Evolutionary conservation across 1,284 basidiomycete genomes (phyloP).

Genomic region (Puccinia coronata): DNA sequence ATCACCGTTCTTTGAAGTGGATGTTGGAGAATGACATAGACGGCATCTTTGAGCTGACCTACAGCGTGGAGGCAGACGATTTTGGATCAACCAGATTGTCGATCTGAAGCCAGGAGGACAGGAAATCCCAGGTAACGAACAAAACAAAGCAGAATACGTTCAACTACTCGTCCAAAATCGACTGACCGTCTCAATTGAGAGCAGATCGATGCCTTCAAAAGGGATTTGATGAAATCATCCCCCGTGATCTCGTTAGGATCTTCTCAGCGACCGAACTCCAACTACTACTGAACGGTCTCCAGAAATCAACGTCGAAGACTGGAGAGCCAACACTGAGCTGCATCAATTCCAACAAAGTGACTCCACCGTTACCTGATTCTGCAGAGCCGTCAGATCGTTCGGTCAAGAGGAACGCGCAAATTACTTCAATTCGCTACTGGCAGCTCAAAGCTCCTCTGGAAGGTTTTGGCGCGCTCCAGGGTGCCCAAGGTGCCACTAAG

Average conservation of each 20-base stretch:
- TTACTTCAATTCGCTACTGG: slow-evolving; percentile 86
- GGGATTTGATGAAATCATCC: slow-evolving; percentile 98
- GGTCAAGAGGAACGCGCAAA: slow-evolving; percentile 94
- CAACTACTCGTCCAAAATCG: slow-evolving; percentile 82
- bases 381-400: slow-evolving; percentile 97
- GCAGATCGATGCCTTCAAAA: slow-evolving; percentile 81
- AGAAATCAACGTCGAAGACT: slow-evolving; percentile 98
- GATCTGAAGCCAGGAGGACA: too few species aligned
- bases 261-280: slow-evolving; percentile 47
- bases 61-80: too few species aligned
- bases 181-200: slow-evolving; percentile 96
- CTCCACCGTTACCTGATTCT: slow-evolving; percentile 97
- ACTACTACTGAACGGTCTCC: slow-evolving; percentile 63
- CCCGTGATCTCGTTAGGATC: too few species aligned
- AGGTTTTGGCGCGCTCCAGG: too few species aligned
- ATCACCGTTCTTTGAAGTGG: slow-evolving; percentile 53
- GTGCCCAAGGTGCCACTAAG: too few species aligned
- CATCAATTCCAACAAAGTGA: slow-evolving; percentile 62
- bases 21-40: too few species aligned
- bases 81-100: slow-evolving; percentile 86
- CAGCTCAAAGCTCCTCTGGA: too few species aligned
- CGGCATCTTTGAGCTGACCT: too few species aligned
- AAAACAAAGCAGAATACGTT: slow-evolving; percentile 97
- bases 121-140: slow-evolving; percentile 84
- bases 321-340: slow-evolving; percentile 84